Evolutionary conservation across 805 yeast genomes (phyloP), one percentile per base, ranked within the genome.

Genomic region (Yarrowia sp.): DNA sequence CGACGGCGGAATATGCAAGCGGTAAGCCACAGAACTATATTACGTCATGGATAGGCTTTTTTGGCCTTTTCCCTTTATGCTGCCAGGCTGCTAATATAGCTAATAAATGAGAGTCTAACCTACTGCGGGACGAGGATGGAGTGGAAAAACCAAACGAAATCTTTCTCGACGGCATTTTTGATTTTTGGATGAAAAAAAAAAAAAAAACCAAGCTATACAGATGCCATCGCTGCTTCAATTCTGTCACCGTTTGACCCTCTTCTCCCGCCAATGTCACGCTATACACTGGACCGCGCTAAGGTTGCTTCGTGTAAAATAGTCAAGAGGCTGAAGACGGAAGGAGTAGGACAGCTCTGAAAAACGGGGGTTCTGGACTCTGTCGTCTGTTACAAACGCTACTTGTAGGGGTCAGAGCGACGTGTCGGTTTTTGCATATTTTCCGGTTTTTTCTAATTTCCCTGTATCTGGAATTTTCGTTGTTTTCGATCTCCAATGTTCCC

Each of bases 31-130:
- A 58, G 14, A 61, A 61, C 53, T 46, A 38, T 61, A 61, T 61
- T 61, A 47, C 66, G 66, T 61, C 66, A 61, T 61, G 55, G 38
- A 61, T 47, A 61, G 64, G 40, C 64, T 58, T 58, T 58, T 43
- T 58, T 58, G 49, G 64, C 12, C 61, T 39, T 55, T 39, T 55
- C 46, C 38, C 38, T 55, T 39, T 50, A 50, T 50, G 40, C 56
- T 34, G 56, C 56, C 55, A 53, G 19, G 36, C 58, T 38, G 46
- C 61, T 55, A 40, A 55, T 55, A 55, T 55, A 40, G 61, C 36
- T 10, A 30, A 39, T 24, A 39, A 17, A 3, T n/a, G 17, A 8
- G 42, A 52, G 56, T 20, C 58, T 52, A 52, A 52, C 58, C 15
- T 52, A n/a, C 40, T 38, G 43, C 34, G 43, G 46, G 24, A 43